Evolutionary conservation across 2,329 filamentous ascomycete species (phyloP), one percentile per base, ranked within the genome.

Genomic region (Arthroderma sp.): DNA sequence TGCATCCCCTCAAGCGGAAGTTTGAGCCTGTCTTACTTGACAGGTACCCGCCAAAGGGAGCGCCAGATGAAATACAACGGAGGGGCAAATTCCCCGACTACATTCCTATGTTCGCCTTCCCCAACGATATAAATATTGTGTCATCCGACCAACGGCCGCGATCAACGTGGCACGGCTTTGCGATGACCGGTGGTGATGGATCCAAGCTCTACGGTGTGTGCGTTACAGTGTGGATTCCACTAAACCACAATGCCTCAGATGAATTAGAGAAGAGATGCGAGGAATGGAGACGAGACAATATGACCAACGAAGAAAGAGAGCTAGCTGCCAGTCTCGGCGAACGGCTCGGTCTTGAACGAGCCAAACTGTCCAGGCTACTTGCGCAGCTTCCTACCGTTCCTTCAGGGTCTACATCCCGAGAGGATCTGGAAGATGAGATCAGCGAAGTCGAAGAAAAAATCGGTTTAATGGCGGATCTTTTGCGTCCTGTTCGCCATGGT

Each of bases 101-200:
- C 66, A 89, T 98, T 17, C 93, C 93, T 58, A 97, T 98, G 93
- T 98, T 98, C 72, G 91, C 93, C 56, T 98, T 97, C 66, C 93
- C 93, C 49, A 96, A 97, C 71, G 93, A 98, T 70, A 93, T 98
- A 65, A 90, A 90, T 62, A 93, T 98, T 55, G 88, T 97, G 8
- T 96, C 93, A 1, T 91, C 91, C 1, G 93, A 98, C 67, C 89
- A 95, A 69, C 81, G 91, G 61, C 93, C 93, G 0, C 81, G 90
- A 61, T 91, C 93, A n/a, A 96, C 91, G 23, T 98, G 93, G 93
- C 93, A 98, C 73, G 93, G 93, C 53, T 98, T 98, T 68, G 91
- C 89, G 61, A 97, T 98, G 93, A 98, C 93, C 1, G 87, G 86
- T 21, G 87, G 88, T 57, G 91, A 97, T 68, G 91, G 89, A 65